Base-by-base conservation (phyloP, 2,329 filamentous ascomycete genomes). In the Pyricularia grisea region DNA sequence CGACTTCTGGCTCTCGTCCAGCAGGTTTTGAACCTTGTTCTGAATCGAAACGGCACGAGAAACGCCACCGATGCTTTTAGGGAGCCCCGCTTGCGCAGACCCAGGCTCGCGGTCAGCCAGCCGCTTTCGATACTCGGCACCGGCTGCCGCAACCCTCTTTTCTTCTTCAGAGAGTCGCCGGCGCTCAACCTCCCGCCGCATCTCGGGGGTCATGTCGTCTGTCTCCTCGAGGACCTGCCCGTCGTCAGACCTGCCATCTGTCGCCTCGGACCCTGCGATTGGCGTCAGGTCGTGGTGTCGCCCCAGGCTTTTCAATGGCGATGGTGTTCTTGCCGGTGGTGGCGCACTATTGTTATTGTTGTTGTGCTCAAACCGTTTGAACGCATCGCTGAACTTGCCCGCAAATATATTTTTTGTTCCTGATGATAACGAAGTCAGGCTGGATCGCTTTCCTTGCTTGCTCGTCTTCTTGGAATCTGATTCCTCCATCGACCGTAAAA, bases 301-400 rank as follows among this genome's bases (percentile, higher is more conserved):
- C 72, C 79, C 84, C 31, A 78, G 74, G 68, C 82, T 82, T 73
- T 83, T 84, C 30, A 82, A 78, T 4, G 83, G 84, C 5, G 84
- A 86, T 1, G 83, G 81, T 17, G 82, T 82, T 50, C 82, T 79
- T 7, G 73, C 75, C n/a, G 73, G 76, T 20, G 74, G 74, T 12
- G 73, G 71, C 12, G 64, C 20, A 27, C 66, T 76, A 69, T 73
- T 73, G 70, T 64, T 72, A 69, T 73, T 73, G 70, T 65, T 72
- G 74, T 75, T 79, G 70, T 83, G 86, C 77, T 99, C 95, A 73
- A 98, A 98, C 6, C 91, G 87, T 75, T 94, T 93, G 80, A 98
- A 97, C 3, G 94, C 94, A 74, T 97, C 94, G 0, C 94, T 93
- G 77, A 98, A 97, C 73, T 91, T 93, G 28, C 93, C 92, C 5